These are phyloP conservation scores for Lonicera japonica DNA, from an alignment of 129 eudicot species.

Conservation along the genomic window DNA sequence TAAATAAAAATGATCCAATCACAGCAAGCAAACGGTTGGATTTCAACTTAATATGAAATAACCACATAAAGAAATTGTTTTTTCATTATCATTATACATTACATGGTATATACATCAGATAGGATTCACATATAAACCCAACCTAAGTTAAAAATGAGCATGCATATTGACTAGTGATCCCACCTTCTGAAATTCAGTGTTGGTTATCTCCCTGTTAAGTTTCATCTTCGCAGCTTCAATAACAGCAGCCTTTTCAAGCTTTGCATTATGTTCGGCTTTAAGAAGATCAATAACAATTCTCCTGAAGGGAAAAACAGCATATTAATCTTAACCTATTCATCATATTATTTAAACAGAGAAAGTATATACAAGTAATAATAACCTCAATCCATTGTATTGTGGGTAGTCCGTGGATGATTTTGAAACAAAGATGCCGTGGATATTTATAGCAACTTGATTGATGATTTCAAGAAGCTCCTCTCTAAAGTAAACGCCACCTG, in stretches of 20 bases:
- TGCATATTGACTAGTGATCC: too few relatives aligned
- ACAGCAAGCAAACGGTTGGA: too few relatives aligned
- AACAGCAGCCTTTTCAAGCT: conserved; percentile 69
- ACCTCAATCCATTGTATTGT: conserved; percentile 66
- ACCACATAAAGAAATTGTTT: too few relatives aligned
- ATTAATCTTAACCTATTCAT: background rate
- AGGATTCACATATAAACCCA: background rate
- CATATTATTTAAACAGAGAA: background rate
- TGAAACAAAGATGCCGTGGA: conserved; percentile 63
- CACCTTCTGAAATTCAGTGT: conserved; percentile 62
- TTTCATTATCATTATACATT: too few relatives aligned
- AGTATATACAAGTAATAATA: conserved; percentile 1
- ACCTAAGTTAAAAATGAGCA: background rate
- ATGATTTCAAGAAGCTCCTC: conserved; percentile 45
- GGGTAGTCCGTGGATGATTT: conserved; percentile 68
- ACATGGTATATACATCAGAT: background rate
- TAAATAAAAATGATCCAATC: background rate
- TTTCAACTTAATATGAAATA: too few relatives aligned
- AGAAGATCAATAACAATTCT: conserved; percentile 66
- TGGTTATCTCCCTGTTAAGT: conserved; percentile 46
- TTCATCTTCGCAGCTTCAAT: conserved; percentile 58
- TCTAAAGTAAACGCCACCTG: conserved; percentile 53
- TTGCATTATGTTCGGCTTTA: conserved; percentile 62
- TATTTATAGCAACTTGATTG: conserved; percentile 53
- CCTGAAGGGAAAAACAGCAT: conserved; percentile 36